Conservation (phyloP, 441 rosid genomes). For the Syzygium syzygioides region DNA sequence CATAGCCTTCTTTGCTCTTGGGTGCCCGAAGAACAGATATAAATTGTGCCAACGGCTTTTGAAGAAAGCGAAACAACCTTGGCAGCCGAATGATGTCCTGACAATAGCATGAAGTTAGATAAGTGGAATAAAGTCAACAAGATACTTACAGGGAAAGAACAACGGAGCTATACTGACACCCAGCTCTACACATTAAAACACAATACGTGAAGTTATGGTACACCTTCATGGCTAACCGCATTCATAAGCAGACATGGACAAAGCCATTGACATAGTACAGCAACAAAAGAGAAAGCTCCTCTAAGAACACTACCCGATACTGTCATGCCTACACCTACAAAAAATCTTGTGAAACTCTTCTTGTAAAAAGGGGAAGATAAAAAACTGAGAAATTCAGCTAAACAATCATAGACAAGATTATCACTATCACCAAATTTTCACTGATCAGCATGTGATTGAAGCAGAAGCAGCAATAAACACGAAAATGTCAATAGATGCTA, state of each 20-base stretch:
- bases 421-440: neutral
- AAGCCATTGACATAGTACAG: neutral
- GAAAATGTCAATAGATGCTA: neutral
- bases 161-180: neutral
- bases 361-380: neutral
- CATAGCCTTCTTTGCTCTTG: constrained; percentile 89
- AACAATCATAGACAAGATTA: neutral
- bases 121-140: neutral
- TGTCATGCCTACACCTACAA: neutral
- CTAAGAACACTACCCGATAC: neutral
- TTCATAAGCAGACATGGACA: neutral
- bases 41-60: constrained; percentile 93
- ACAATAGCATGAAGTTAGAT: constrained; percentile 6
- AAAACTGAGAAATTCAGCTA: neutral
- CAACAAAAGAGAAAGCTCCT: neutral
- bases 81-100: constrained; percentile 97
- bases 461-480: neutral
- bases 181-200: neutral
- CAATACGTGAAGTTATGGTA: neutral
- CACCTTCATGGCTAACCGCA: neutral
- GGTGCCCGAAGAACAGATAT: constrained; percentile 89
- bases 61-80: constrained; percentile 78
- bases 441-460: neutral
- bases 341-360: neutral
- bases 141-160: neutral